Conservation (phyloP, 768 basidiomycete species). For the Mycena alexandri region DNA sequence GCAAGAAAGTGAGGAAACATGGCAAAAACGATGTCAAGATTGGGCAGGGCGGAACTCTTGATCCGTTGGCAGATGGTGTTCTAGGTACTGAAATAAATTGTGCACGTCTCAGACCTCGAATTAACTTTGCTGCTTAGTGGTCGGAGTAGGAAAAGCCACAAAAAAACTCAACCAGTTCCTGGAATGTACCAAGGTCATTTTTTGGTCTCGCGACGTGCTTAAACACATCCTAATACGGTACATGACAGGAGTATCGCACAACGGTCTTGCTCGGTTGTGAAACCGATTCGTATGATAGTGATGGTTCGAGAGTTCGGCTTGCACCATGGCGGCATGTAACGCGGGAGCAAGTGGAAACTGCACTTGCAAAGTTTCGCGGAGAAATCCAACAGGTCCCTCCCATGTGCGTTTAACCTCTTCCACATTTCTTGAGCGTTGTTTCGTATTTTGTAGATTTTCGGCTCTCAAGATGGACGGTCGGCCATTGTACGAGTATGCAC, state of each 20-base stretch:
- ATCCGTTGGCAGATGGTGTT: slow-evolving; percentile 96
- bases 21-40: slow-evolving; percentile 75
- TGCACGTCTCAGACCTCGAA: neutral
- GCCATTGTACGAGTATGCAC: slow-evolving; percentile 95
- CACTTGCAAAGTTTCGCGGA: slow-evolving; percentile 82
- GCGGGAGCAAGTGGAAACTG: slow-evolving; percentile 75
- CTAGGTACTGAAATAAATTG: slow-evolving; percentile 67
- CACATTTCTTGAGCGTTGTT: slow-evolving; percentile 4
- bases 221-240: slow-evolving; percentile 23
- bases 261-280: slow-evolving; percentile 94
- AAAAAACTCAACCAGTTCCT: slow-evolving; percentile 88
- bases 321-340: slow-evolving; percentile 91
- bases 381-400: slow-evolving; percentile 93
- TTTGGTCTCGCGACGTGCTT: neutral
- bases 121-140: slow-evolving; percentile 62
- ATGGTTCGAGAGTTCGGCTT: slow-evolving; percentile 83
- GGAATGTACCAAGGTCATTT: slow-evolving; percentile 88
- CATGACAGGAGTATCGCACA: slow-evolving; percentile 85
- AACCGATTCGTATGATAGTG: slow-evolving; percentile 94
- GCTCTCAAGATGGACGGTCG: slow-evolving; percentile 99
- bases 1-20: slow-evolving; percentile 55
- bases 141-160: slow-evolving; percentile 91
- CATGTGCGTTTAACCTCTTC: slow-evolving; percentile 67
- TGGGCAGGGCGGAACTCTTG: slow-evolving; percentile 95
- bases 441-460: slow-evolving; percentile 77